Evolutionary conservation across 2,329 filamentous ascomycete species (phyloP), one percentile per base, ranked within the genome.

Genomic region (Penicillium sp.): DNA sequence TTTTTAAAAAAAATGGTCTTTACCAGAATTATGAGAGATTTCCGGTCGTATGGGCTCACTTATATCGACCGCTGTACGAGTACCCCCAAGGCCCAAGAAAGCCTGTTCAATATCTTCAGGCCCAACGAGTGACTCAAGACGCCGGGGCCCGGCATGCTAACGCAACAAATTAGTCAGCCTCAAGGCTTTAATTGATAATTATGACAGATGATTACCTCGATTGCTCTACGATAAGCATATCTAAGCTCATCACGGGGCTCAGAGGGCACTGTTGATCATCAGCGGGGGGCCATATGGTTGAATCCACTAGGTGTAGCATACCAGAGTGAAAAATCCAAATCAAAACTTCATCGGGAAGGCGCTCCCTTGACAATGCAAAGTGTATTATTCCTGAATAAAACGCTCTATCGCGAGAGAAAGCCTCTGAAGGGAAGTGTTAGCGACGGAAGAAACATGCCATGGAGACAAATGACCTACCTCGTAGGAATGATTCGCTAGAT

Each of bases 331-430:
- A 68, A 3, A 90, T 74, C 88, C 89, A 92, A 16, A 80, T 64
- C 50, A 90, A 79, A 1, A 91, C 65, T 55, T 87, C 80, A 59
- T 89, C 83, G 0, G 88, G 83, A 12, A 91, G 67, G 3, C 66
- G 61, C 12, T 71, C 68, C 40, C 74, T 74, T 4, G 68, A 65
- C 16, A 82, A 72, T 14, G 86, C 74, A 46, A 82, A 79, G 55
- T 82, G 79, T 1, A 85, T 78, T 56, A 88, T 73, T 1, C 88
- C 87, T 20, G 83, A 85, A 23, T 83, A 71, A 53, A 91, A 81
- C 38, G 82, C 77, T 61, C 85, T 81, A 55, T 83, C 76, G 50
- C 86, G 79, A 40, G 77, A 74, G 6, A 72, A 72, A 0, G 79
- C 73, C 30, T 83, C 77, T 57, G 46, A 35, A 7, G 11, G 5